phyloP scores from a whole-genome alignment of 2,329 filamentous ascomycete species.

The Trichoderma sp. region DNA sequence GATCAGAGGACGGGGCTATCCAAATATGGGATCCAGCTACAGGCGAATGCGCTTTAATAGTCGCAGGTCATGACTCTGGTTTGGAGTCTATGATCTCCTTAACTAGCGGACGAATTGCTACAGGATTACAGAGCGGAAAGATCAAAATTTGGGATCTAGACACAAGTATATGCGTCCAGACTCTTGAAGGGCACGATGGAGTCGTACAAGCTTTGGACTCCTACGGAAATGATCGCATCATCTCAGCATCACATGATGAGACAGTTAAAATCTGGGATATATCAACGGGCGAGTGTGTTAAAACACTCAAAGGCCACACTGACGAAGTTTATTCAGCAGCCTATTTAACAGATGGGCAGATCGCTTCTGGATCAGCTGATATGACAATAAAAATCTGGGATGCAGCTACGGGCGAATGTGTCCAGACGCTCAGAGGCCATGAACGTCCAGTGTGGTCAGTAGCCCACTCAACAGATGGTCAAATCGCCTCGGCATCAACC shows the following conservation, averaged over 20 bases:
- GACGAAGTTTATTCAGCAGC: background rate
- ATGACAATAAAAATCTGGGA: constrained; percentile 19
- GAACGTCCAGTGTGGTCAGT: background rate
- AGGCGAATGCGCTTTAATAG: constrained; percentile 11
- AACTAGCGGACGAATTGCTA: background rate
- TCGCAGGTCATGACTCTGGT: constrained; percentile 6
- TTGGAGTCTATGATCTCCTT: constrained; percentile 6
- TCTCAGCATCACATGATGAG: background rate
- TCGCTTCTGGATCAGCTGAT: background rate
- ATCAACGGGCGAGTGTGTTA: background rate
- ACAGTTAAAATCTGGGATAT: constrained; percentile 25
- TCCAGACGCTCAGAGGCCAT: constrained; percentile 5
- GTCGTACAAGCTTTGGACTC: background rate
- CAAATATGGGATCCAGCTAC: constrained; percentile 9
- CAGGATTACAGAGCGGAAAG: background rate
- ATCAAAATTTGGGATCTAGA: constrained; percentile 26
- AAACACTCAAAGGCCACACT: background rate
- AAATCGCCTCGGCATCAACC: background rate
- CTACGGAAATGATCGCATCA: background rate
- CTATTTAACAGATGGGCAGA: background rate
- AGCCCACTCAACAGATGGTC: background rate
- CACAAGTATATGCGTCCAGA: background rate
- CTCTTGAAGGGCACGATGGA: constrained; percentile 2
- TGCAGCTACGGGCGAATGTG: background rate
- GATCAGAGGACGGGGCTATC: background rate